phyloP scores from a whole-genome alignment of 495 filamentous ascomycete genomes.

The Venustampulla echinocandica region DNA sequence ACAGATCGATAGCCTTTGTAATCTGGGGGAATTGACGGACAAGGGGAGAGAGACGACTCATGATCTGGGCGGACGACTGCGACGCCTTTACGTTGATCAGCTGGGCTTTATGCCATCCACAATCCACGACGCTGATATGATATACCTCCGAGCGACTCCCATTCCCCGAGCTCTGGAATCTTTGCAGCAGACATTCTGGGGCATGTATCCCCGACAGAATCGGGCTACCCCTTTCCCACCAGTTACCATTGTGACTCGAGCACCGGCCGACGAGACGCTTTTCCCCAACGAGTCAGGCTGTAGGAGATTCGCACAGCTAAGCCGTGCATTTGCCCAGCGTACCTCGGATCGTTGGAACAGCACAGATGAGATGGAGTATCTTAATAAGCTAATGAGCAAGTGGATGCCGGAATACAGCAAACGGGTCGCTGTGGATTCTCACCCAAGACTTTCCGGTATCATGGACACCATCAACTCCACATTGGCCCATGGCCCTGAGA shows the following conservation, averaged over 20 bases:
- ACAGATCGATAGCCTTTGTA: slow-evolving; percentile 69
- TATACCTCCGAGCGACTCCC: slow-evolving; percentile 81
- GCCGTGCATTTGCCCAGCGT: slow-evolving; percentile 70
- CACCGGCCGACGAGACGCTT: slow-evolving; percentile 75
- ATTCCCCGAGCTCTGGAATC: slow-evolving; percentile 81
- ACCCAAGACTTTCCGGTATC: slow-evolving; percentile 77
- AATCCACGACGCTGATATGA: slow-evolving; percentile 52
- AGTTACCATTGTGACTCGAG: slow-evolving; percentile 65
- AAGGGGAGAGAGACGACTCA: slow-evolving; percentile 76
- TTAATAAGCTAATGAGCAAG: slow-evolving; percentile 66
- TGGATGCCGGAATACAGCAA: slow-evolving; percentile 69
- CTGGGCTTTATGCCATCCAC: slow-evolving; percentile 71
- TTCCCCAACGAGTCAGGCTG: slow-evolving; percentile 88
- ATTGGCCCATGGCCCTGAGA: slow-evolving; percentile 72
- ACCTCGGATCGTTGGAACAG: slow-evolving; percentile 77
- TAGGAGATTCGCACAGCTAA: slow-evolving; percentile 71
- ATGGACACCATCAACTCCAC: slow-evolving; percentile 92
- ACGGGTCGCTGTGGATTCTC: slow-evolving; percentile 70
- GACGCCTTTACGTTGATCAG: slow-evolving; percentile 81
- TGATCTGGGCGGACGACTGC: slow-evolving; percentile 66
- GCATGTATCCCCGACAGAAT: slow-evolving; percentile 73
- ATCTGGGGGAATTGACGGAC: slow-evolving; percentile 84
- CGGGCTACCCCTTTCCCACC: slow-evolving; percentile 53
- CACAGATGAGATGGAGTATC: slow-evolving; percentile 71
- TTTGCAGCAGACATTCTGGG: slow-evolving; percentile 80